Evolutionary conservation across 2,329 filamentous ascomycete genomes (phyloP), one percentile per base, ranked within the genome.

Genomic region (Coleophoma eucalyptorum): DNA sequence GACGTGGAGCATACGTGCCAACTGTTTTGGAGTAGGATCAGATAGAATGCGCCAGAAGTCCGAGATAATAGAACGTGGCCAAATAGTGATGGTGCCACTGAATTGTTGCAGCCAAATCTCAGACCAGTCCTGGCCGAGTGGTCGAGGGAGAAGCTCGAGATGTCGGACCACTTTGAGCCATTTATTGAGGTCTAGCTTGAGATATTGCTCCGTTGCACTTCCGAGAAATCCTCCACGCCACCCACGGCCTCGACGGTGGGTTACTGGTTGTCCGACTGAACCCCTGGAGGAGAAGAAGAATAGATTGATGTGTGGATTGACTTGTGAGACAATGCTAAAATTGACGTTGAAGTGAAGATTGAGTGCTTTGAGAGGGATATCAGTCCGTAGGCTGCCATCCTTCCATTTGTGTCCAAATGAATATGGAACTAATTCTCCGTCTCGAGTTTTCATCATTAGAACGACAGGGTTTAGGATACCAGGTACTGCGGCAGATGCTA

Each of bases 341-440:
- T 96, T 97, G 68, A 97, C 94, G 67, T 97, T 97, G 76, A 99
- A 99, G 65, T 97, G 90, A 1, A 96, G 78, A 67, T 99, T 97
- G 47, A 99, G 78, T 2, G 92, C 88, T 69, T 93, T 94, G 63
- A 99, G 83, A 0, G 94, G 94, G 26, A 99, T 97, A 64, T 99
- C 94, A 1, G 94, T 99, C 35, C 94, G 82, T 49, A 99, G 73
- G 59, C 88, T 94, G 48, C 94, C 94, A 67, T 99, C 94, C 70
- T 99, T 99, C 94, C 94, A 99, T 72, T 97, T 97, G 75, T 97
- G 92, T 0, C 94, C 94, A 65, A 99, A 99, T 0, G 90, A 95
- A 69, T 96, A 99, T 0, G 94, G 94, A 0, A 84, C 83, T 4
- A 99, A 76, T 2, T 77, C 84, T 1, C 91, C 92, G 53, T 91